These are phyloP conservation scores for Holtermannia corniformis DNA, from an alignment of 768 basidiomycete genomes.

Conservation along the genomic window DNA sequence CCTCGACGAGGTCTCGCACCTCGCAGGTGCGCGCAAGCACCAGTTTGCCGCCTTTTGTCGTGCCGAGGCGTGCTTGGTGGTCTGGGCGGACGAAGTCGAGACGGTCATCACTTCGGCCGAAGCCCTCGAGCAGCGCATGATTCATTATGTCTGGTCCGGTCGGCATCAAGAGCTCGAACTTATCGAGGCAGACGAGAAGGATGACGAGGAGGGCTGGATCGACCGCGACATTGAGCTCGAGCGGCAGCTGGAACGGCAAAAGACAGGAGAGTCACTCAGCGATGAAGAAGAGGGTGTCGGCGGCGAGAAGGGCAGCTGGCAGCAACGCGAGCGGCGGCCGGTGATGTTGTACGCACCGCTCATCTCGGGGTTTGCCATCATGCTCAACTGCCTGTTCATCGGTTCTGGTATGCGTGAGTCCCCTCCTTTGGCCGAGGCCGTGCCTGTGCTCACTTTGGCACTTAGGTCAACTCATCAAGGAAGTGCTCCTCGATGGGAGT, in stretches of 20 bases:
- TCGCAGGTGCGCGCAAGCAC: slow-evolving; percentile 75
- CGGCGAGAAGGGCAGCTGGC: slow-evolving; percentile 25
- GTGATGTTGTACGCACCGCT: slow-evolving; percentile 39
- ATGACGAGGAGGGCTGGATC: slow-evolving; percentile 21
- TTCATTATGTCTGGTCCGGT: slow-evolving; percentile 65
- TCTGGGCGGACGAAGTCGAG: slow-evolving; percentile 75
- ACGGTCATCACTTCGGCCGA: slow-evolving; percentile 55
- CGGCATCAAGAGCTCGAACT: slow-evolving; percentile 20
- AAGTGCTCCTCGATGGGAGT: slow-evolving; percentile 58
- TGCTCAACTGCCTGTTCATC: slow-evolving; percentile 32
- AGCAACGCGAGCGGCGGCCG: slow-evolving; percentile 26
- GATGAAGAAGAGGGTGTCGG: slow-evolving; percentile 12
- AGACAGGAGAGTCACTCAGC: not conserved
- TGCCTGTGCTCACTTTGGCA: slow-evolving; percentile 15
- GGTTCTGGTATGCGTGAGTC: slow-evolving; percentile 41
- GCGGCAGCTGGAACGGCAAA: slow-evolving; percentile 2
- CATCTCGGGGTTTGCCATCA: slow-evolving; percentile 35
- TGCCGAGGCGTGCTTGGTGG: slow-evolving; percentile 71
- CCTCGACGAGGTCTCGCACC: slow-evolving; percentile 63
- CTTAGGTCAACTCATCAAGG: slow-evolving; percentile 57
- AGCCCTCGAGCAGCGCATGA: slow-evolving; percentile 56
- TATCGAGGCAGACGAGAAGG: slow-evolving; percentile 12
- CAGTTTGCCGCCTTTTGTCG: slow-evolving; percentile 82
- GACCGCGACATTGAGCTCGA: slow-evolving; percentile 20
- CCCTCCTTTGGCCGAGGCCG: not conserved